A percentile compares a stretch with the other conserved stretches of the same genome.
phyloP scores from a whole-genome alignment of 352 stramenopile species.

The Phytophthora ramorum region DNA sequence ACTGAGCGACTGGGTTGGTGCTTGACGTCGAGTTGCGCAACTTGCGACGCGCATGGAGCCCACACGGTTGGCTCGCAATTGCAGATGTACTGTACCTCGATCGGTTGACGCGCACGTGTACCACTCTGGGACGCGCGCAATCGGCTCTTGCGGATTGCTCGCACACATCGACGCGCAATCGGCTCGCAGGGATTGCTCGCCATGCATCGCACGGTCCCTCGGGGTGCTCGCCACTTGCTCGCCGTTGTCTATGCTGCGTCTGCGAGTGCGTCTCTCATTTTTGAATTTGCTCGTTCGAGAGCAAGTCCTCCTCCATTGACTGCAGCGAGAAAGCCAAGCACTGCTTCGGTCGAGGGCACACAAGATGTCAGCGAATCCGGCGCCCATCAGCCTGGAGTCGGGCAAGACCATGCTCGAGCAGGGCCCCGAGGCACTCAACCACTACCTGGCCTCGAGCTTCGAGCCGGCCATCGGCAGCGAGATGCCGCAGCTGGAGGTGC shows the following conservation, averaged over 20 bases:
- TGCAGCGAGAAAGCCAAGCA: conserved; percentile 1
- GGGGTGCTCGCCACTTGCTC: background rate
- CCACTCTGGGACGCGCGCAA: conserved; percentile 14
- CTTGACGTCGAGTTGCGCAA: background rate
- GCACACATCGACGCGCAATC: conserved; percentile 12
- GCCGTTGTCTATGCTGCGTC: conserved; percentile 1
- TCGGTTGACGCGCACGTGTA: conserved; percentile 7
- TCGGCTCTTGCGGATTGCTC: background rate
- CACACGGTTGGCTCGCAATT: conserved; percentile 5
- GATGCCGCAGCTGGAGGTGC: conserved; percentile 59
- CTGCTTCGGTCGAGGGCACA: conserved; percentile 6
- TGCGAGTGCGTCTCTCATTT: conserved; percentile 8
- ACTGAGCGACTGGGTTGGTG: background rate
- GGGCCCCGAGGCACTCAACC: conserved; percentile 36
- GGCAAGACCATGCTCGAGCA: conserved; percentile 24
- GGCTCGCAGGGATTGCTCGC: conserved; percentile 15
- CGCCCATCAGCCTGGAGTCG: conserved; percentile 21
- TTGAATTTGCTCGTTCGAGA: conserved; percentile 10
- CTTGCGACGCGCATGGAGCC: background rate
- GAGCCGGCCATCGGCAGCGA: conserved; percentile 41
- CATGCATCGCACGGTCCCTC: background rate
- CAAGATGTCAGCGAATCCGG: conserved; percentile 8
- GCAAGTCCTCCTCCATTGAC: conserved; percentile 15
- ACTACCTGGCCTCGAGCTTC: conserved; percentile 32
- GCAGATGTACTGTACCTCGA: conserved; percentile 1